phyloP scores from a whole-genome alignment of 208 protist genomes.

The Trypanosoma melophagium region DNA sequence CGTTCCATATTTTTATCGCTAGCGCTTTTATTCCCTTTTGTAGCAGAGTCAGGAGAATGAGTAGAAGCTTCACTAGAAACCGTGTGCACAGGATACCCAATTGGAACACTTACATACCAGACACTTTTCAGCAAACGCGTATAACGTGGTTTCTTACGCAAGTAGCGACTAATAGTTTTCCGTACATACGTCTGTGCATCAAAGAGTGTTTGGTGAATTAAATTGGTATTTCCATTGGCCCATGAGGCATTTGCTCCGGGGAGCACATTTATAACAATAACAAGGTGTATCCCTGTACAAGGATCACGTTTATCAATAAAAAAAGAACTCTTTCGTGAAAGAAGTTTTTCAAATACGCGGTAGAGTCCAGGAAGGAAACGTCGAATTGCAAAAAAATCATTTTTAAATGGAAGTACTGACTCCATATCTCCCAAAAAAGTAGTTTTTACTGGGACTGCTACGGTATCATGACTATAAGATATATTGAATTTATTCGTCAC shows the following conservation, averaged over 20 bases:
- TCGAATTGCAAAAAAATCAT: conserved; percentile 11
- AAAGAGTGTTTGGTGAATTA: not conserved
- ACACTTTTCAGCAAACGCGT: conserved; percentile 12
- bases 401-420: conserved; percentile 18
- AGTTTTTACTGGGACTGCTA: not conserved
- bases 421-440: conserved; percentile 8
- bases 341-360: not conserved
- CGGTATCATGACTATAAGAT: conserved; percentile 24
- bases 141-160: conserved; percentile 22
- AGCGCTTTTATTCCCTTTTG: too few species aligned
- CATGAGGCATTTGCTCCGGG: conserved; percentile 1
- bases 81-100: conserved; percentile 20
- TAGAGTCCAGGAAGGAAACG: conserved; percentile 8
- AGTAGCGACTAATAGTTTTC: conserved; percentile 13
- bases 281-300: conserved; percentile 15
- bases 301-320: not conserved
- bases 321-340: not conserved
- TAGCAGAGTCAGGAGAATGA: not conserved
- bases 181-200: conserved; percentile 13
- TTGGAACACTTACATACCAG: conserved; percentile 19
- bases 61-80: not conserved
- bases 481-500: not conserved
- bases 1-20: not conserved
- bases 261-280: conserved; percentile 7
- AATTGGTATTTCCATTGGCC: not conserved